Conservation (phyloP, 345 rosid species). For the Noccaea caerulescens region DNA sequence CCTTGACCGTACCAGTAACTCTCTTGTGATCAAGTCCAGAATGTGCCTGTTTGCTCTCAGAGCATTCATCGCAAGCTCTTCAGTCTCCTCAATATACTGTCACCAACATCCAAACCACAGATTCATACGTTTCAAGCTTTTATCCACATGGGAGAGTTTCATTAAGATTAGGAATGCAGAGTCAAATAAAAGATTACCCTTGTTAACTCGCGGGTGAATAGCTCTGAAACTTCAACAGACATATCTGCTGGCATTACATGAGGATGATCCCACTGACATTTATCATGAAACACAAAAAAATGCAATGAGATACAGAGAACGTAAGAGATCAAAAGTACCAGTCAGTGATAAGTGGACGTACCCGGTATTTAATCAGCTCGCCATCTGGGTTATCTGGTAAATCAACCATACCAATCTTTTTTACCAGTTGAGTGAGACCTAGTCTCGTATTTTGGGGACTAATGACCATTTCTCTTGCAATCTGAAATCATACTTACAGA, state of each 20-base stretch:
- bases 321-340: slow-evolving; percentile 17
- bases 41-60: slow-evolving; percentile 69
- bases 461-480: slow-evolving; percentile 97
- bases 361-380: slow-evolving; percentile 83
- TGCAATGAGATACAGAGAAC: not conserved
- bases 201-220: slow-evolving; percentile 84
- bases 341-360: slow-evolving; percentile 40
- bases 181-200: slow-evolving; percentile 58
- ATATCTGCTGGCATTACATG: slow-evolving; percentile 79
- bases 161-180: slow-evolving; percentile 11
- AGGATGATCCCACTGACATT: slow-evolving; percentile 88
- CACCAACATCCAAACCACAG: slow-evolving; percentile 42
- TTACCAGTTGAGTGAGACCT: slow-evolving; percentile 74
- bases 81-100: slow-evolving; percentile 92
- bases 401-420: slow-evolving; percentile 77
- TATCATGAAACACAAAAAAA: slow-evolving; percentile 15
- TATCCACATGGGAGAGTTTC: slow-evolving; percentile 4
- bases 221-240: slow-evolving; percentile 93
- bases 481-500: slow-evolving; percentile 52
- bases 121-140: slow-evolving; percentile 23
- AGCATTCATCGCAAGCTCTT: slow-evolving; percentile 90
- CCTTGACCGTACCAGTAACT: slow-evolving; percentile 75
- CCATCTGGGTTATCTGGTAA: slow-evolving; percentile 74
- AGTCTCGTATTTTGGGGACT: slow-evolving; percentile 88
- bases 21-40: slow-evolving; percentile 70